Evolutionary conservation across 441 rosid genomes (phyloP), one percentile per base, ranked within the genome.

Genomic region (Eruca vesicaria): DNA sequence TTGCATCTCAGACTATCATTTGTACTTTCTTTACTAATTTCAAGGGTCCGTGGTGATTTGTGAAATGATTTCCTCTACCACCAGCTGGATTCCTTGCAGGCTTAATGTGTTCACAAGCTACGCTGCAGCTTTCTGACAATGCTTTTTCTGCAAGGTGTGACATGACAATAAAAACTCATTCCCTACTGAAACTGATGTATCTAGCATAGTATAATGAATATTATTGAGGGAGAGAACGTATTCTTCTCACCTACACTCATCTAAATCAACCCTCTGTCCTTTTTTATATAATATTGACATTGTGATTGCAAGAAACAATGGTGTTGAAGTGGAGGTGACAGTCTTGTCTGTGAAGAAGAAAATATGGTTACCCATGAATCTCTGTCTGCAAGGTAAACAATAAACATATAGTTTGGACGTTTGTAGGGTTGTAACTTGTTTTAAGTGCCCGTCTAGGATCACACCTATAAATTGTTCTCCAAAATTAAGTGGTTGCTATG

Each of bases 281-380:
- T 33, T 62, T 84, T 60, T 16, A 48, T 15, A 59, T 86, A 85
- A 90, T 87, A 78, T 87, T 85, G 82, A 78, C 83, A 78, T 87
- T 88, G 88, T 92, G 93, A 84, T 92, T 94, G 96, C 97, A 90
- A 94, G 97, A 92, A 90, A 79, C 72, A 66, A 82, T 85, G 96
- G 87, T 86, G 86, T 28, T 92, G 94, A 84, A 92, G 91, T 85
- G 90, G 89, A 86, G 90, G 86, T 84, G 89, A 72, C 69, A 73
- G 80, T 84, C 87, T 76, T 90, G 83, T 83, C 91, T 76, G 83
- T 87, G 87, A 82, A 14, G 89, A 86, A 89, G 91, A 89, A 83
- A 85, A 80, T 81, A 5, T 78, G 71, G 80, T 88, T 86, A 77
- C 83, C 80, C 69, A 80, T 74, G 76, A 80, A 73, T 72, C 62